Conservation (phyloP, 192 early-diverging fungal species). For the Funneliformis geosporum region DNA sequence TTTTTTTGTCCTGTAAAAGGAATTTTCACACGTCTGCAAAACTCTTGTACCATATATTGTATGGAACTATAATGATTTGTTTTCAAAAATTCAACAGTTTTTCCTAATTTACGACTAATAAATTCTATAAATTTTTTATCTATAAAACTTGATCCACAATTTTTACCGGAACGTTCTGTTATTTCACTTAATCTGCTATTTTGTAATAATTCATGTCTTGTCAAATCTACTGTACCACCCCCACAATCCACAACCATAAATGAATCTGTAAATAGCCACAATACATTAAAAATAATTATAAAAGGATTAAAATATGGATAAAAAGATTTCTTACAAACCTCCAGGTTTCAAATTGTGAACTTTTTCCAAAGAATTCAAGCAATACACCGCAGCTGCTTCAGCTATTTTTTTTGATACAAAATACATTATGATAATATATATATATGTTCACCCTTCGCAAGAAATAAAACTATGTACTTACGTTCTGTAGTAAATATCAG, state of each 20-base stretch:
- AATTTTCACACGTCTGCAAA: not conserved
- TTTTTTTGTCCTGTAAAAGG: not conserved
- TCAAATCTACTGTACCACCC: not conserved
- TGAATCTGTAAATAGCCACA: not conserved
- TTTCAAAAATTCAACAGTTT: not conserved
- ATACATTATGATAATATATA: not conserved
- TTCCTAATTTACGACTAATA: not conserved
- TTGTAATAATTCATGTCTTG: not conserved
- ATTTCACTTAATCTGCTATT: not conserved
- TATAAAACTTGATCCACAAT: not conserved
- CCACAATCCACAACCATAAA: not conserved
- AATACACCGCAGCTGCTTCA: not conserved
- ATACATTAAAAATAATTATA: not conserved
- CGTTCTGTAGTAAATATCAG: slow-evolving; percentile 4
- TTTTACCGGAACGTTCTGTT: not conserved
- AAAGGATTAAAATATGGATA: not conserved
- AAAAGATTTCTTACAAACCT: not conserved
- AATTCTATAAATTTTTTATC: not conserved
- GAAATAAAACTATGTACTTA: not conserved
- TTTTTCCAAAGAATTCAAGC: not conserved
- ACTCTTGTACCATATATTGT: not conserved
- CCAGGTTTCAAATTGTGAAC: not conserved
- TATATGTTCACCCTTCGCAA: not conserved
- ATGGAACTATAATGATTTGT: not conserved
- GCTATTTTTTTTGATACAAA: not conserved